Percentiles rank a stretch among this genome's conserved stretches.
Conservation (phyloP, 306 rosid genomes). For the Spatholobus suberectus region DNA sequence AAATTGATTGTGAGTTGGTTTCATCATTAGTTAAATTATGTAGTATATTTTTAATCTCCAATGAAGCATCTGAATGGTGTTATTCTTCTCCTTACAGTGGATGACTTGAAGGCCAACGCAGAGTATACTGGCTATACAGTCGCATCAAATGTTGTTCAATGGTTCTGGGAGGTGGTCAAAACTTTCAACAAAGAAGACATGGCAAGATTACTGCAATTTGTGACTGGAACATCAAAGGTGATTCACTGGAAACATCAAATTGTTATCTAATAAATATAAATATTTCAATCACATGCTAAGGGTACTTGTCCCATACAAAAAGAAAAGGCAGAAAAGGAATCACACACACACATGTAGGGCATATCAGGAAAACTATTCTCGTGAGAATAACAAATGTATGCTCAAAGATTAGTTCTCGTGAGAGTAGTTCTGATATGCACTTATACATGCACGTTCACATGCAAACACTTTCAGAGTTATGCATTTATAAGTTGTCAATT, state of each 20-base stretch:
- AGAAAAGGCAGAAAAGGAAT: not conserved
- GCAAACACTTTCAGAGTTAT: not conserved
- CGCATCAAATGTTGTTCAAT: constrained; percentile 88
- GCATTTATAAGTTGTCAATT: constrained; percentile 7
- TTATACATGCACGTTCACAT: not conserved
- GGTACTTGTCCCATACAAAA: not conserved
- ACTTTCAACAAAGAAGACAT: constrained; percentile 94
- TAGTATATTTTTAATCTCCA: constrained; percentile 25
- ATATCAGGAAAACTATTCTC: not conserved
- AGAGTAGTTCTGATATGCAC: not conserved
- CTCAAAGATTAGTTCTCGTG: not conserved
- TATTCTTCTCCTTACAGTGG: constrained; percentile 74
- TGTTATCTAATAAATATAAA: not conserved
- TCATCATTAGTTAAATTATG: not conserved
- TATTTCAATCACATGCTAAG: not conserved
- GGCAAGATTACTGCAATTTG: constrained; percentile 98
- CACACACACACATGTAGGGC: not conserved
- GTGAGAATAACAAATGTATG: not conserved
- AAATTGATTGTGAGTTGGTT: constrained; percentile 87
- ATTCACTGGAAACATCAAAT: constrained; percentile 26
- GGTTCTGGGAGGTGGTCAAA: constrained; percentile 99
- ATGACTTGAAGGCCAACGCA: constrained; percentile 86
- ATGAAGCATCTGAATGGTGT: constrained; percentile 39
- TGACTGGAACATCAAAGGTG: constrained; percentile 99
- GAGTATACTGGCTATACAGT: constrained; percentile 95